Evolutionary conservation across 176 grass and related monocot species (phyloP).

Genomic region (Thinopyrum elongatum): DNA sequence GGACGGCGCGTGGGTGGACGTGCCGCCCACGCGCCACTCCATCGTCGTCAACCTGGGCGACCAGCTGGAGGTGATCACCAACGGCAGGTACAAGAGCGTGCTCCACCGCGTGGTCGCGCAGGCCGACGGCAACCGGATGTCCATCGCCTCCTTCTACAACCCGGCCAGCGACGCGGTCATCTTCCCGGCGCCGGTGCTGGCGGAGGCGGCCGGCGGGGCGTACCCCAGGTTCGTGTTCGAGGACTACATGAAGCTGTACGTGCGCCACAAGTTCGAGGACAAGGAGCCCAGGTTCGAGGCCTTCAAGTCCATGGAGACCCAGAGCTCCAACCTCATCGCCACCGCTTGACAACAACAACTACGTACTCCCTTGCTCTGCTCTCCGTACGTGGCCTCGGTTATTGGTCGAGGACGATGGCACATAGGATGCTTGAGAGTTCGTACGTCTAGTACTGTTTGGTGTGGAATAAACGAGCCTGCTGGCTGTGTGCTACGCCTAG

Average conservation of each 20-base stretch:
- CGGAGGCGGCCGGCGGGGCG: background rate
- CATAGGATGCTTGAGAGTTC: slow-evolving; percentile 23
- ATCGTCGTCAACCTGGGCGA: slow-evolving; percentile 90
- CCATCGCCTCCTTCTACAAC: slow-evolving; percentile 95
- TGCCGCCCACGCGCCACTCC: slow-evolving; percentile 60
- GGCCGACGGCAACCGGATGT: slow-evolving; percentile 74
- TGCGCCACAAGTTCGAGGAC: slow-evolving; percentile 68
- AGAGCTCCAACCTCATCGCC: slow-evolving; percentile 39
- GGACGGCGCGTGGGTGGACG: slow-evolving; percentile 69
- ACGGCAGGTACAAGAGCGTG: slow-evolving; percentile 88
- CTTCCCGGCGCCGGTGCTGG: slow-evolving; percentile 73
- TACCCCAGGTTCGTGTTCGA: slow-evolving; percentile 87
- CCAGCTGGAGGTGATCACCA: slow-evolving; percentile 97
- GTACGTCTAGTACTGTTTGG: background rate
- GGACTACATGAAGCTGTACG: slow-evolving; percentile 92
- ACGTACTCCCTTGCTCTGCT: background rate
- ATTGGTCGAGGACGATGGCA: background rate
- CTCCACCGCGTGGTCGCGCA: slow-evolving; percentile 73
- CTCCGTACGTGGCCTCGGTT: background rate
- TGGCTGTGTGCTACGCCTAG: background rate
- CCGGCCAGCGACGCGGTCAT: slow-evolving; percentile 70
- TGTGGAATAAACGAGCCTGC: slow-evolving; percentile 15
- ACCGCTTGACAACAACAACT: background rate
- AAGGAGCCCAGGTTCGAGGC: slow-evolving; percentile 79
- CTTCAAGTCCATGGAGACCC: slow-evolving; percentile 64